Conservation (phyloP, 2,329 filamentous ascomycete species). For the Penicillium sclerotiorum region DNA sequence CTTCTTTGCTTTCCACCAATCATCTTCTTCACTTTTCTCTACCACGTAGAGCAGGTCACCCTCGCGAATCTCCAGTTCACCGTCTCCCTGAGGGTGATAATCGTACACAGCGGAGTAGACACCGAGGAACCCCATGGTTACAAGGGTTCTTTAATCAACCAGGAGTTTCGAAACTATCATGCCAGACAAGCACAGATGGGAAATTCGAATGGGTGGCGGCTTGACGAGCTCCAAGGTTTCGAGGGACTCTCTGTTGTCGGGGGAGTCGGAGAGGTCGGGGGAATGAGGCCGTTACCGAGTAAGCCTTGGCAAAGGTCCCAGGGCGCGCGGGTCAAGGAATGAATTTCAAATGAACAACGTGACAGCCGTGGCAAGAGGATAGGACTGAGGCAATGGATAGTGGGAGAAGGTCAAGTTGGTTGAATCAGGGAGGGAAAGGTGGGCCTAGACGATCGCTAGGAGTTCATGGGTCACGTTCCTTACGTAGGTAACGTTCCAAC, state of each 20-base stretch:
- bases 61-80: slow-evolving; percentile 81
- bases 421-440: slow-evolving; percentile 28
- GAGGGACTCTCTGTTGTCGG: too few relatives aligned
- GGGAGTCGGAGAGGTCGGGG: slow-evolving; percentile 15
- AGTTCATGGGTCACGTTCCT: slow-evolving; percentile 30
- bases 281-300: slow-evolving; percentile 22
- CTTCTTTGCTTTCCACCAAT: slow-evolving; percentile 98
- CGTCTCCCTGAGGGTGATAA: slow-evolving; percentile 82
- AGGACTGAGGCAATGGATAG: slow-evolving; percentile 11
- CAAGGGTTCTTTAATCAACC: slow-evolving; percentile 1
- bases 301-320: slow-evolving; percentile 25
- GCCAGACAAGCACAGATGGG: slow-evolving; percentile 13
- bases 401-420: slow-evolving; percentile 9
- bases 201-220: slow-evolving; percentile 12
- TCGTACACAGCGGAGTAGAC: slow-evolving; percentile 91
- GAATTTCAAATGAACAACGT: slow-evolving; percentile 3
- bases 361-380: slow-evolving; percentile 3
- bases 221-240: too few relatives aligned
- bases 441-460: slow-evolving; percentile 26
- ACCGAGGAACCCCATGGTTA: slow-evolving; percentile 82
- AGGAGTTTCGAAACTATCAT: slow-evolving; percentile 1
- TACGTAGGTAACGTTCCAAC: slow-evolving; percentile 15
- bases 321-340: slow-evolving; percentile 13
- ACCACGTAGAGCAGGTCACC: slow-evolving; percentile 87
- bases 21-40: slow-evolving; percentile 75